Base-by-base conservation (phyloP, 2,329 filamentous ascomycete species). In the Magnaporthiopsis rhizophila region DNA sequence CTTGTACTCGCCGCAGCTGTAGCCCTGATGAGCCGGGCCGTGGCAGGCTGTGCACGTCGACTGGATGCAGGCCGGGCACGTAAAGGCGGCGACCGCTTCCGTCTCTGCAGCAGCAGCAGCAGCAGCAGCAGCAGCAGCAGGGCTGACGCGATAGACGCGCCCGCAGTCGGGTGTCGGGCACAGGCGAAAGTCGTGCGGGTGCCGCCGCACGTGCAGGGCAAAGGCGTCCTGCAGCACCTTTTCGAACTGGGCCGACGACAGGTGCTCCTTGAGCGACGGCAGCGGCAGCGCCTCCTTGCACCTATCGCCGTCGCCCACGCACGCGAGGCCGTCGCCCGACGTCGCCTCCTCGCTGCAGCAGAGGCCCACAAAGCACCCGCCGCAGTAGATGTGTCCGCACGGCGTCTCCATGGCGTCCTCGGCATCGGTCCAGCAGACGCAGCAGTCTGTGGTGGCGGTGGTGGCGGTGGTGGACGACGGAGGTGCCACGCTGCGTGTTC, bases 141-240 rank as follows among this genome's bases (percentile, higher is more conserved):
- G 63, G 21, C 66, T 65, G 45, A 65, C 62, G 9, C 78, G 76
- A 67, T 82, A 82, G 12, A 81, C 68, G 24, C 74, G 73, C 7
- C 67, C 70, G 64, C 80, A 83, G 66, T 80, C 77, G 0, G 78
- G 73, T 0, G 76, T 78, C 2, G 78, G 76, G 63, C 80, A 82
- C 66, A 75, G 75, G 4, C 70, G 73, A 13, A 81, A 69, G 0
- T 66, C 56, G 12, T 70, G 56, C 1, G 75, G 74, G 36, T 73
- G 70, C 5, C 66, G 71, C 6, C 70, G 71, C 50, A 80, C 66
- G 65, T 79, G 73, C 0, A 72, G 69, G 3, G 67, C 64, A 63
- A 79, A 77, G 0, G 77, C 77, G 1, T 68, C 67, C n/a, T 74
- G 65, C 5, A 80, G 71, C 2, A 80, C n/a, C 18, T 69, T 68